Base-by-base conservation (phyloP, 805 yeast species). In the Schwanniomyces polymorphus region DNA sequence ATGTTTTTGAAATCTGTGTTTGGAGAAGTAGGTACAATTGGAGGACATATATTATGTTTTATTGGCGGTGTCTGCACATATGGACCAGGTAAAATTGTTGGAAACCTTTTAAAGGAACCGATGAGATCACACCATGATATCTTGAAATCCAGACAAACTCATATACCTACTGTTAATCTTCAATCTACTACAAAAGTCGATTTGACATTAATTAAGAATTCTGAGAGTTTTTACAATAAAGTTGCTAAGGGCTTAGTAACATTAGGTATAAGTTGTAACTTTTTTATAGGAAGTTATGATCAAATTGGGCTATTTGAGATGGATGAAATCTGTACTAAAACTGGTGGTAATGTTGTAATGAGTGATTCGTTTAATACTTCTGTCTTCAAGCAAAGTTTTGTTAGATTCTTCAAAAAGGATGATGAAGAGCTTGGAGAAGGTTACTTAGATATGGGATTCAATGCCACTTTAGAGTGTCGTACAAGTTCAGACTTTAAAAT, bases 241-340 rank as follows among this genome's bases (percentile, higher is more conserved):
- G 60, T 84, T n/a, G 79, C 87, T 2, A 67, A 70, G 23, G 60
- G 58, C 14, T 69, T 81, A 18, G 74, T 81, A 0, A 52, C 65
- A 4, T 72, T 75, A 51, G 87, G 88, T 0, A 76, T 81, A 45
- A 69, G 82, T 5, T 68, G 83, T 40, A 80, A 82, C 55, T 60
- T 83, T 17, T 82, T 83, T 52, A 76, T 82, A 47, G 89, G 89
- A 12, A 75, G 85, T 10, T 84, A 84, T 59, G 89, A 84, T 61
- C 90, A 84, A 61, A 75, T 82, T 38, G 90, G 90, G 0, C 66
- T 84, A 27, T 78, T 67, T 51, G 90, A 84, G 59, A 85, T 84
- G 89, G 84, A 80, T 48, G 69, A 75, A 12, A 63, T 84, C 9
- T 68, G 81, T 43, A 72, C 75, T 55, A 72, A 72, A 48, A 82